Percentiles rank a stretch among this genome's conserved stretches.
Evolutionary conservation across 1,284 basidiomycete species (phyloP).

Genomic region (Athelia sp.): DNA sequence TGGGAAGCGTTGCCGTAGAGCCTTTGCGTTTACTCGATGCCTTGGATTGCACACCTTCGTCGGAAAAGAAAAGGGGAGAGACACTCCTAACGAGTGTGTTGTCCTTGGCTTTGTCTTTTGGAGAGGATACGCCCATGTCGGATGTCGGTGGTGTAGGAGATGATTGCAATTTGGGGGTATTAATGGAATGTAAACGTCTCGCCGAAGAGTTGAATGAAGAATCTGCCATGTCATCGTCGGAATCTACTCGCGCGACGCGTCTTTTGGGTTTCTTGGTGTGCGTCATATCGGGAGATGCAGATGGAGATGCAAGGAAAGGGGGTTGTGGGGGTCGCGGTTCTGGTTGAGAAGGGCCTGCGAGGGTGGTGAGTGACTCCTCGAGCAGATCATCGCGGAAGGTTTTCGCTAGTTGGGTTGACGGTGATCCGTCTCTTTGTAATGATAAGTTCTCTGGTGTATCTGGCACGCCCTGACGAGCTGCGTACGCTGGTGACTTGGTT

Average conservation of each 20-base stretch:
- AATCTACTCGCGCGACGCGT: neutral
- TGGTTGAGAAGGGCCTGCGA: constrained; percentile 8
- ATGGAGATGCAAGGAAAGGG: constrained; percentile 1
- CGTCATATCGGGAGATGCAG: neutral
- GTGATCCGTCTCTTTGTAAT: constrained; percentile 10
- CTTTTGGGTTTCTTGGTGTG: neutral
- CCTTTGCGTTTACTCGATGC: constrained; percentile 6
- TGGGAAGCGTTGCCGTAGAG: constrained; percentile 9
- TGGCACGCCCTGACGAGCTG: neutral
- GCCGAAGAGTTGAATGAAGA: neutral
- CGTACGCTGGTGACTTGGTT: neutral
- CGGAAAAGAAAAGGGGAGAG: constrained; percentile 18
- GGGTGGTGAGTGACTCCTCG: constrained; percentile 14
- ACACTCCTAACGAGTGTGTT: constrained; percentile 10
- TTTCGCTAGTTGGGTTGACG: constrained; percentile 5
- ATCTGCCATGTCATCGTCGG: neutral
- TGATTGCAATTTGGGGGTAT: constrained; percentile 26
- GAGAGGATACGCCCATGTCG: constrained; percentile 24
- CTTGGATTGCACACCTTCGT: constrained; percentile 19
- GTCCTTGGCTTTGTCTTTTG: constrained; percentile 12
- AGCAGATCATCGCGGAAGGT: constrained; percentile 18
- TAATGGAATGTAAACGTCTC: neutral
- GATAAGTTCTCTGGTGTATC: neutral
- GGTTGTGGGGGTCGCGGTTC: constrained; percentile 11
- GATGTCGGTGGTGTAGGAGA: constrained; percentile 37